Base-by-base conservation (phyloP, 2,329 filamentous ascomycete species). In the Bertia moriformis region DNA sequence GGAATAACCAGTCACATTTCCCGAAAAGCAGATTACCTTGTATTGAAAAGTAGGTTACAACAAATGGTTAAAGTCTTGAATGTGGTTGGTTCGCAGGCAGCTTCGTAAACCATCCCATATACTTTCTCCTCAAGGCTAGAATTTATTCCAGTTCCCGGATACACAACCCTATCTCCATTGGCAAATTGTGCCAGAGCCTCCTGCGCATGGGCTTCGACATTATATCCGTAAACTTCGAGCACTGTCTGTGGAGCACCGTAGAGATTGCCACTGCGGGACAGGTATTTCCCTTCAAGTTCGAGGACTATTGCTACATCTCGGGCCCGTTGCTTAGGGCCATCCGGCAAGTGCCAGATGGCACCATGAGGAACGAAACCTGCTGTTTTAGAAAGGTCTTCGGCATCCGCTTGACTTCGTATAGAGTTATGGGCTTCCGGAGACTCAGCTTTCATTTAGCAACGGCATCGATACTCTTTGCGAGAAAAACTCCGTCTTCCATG, bases 401-500 rank as follows among this genome's bases (percentile, higher is more conserved):
- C 55, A 63, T 63, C 14, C 59, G 50, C 35, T 55, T 55, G 32
- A 51, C 49, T 46, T 65, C 61, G 40, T 63, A 63, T 5, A 63
- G 45, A 3, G 43, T 30, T 19, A 62, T 45, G 4, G 59, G 61
- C 19, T 60, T 53, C 4, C 44, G 22, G 3, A 63, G 42, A 14
- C 40, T 48, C 3, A 64, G 42, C 12, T 46, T 47, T 14, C 56
- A 56, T 17, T 51, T 40, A 2, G 60, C 46, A 4, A 61, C 60
- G 27, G 52, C 48, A 3, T 45, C 48, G 18, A 65, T 47, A 40
- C 58, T 57, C 12, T 51, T 45, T 4, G 52, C 61, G 0, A 64
- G 51, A 41, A 62, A 61, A 3, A 54, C 54, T 7, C 58, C 61
- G 47, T 65, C 60, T 47, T 64, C 60, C 56, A 63, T 63, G 2